Evolutionary conservation across 805 yeast species (phyloP).

Genomic region (Spathaspora boniae): DNA sequence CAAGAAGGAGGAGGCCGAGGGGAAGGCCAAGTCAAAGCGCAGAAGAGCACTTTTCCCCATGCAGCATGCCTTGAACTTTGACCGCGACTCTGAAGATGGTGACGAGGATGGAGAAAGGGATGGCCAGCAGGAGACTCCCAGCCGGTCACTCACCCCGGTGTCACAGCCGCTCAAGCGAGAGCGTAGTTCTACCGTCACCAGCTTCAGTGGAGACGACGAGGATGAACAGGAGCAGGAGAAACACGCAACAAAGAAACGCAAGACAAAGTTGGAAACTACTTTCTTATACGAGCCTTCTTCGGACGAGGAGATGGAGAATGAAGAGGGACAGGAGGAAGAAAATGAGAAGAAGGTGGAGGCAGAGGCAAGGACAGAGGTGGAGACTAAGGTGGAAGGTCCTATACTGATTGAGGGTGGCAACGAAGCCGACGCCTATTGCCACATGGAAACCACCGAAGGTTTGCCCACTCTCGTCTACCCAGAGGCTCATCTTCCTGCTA

Average conservation of each 20-base stretch:
- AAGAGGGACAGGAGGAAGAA: constrained; percentile 24
- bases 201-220: constrained; percentile 11
- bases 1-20: constrained; percentile 23
- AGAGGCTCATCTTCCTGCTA: constrained; percentile 25
- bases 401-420: constrained; percentile 24
- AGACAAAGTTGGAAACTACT: constrained; percentile 22
- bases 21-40: constrained; percentile 15
- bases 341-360: constrained; percentile 10
- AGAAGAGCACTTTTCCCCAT: constrained; percentile 43
- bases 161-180: constrained; percentile 27
- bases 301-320: constrained; percentile 22
- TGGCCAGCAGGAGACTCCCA: constrained; percentile 34
- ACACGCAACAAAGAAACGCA: constrained; percentile 20
- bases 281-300: constrained; percentile 36
- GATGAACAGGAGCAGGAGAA: constrained; percentile 18
- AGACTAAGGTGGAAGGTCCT: constrained; percentile 12
- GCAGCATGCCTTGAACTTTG: constrained; percentile 52
- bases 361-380: constrained; percentile 20
- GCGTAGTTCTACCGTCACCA: constrained; percentile 22
- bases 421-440: constrained; percentile 32
- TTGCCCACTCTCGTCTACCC: constrained; percentile 56
- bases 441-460: constrained; percentile 49
- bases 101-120: constrained; percentile 31
- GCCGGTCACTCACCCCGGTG: constrained; percentile 35
- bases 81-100: constrained; percentile 29